Base-by-base conservation (phyloP, 768 basidiomycete genomes). In the Obba rivulosa region DNA sequence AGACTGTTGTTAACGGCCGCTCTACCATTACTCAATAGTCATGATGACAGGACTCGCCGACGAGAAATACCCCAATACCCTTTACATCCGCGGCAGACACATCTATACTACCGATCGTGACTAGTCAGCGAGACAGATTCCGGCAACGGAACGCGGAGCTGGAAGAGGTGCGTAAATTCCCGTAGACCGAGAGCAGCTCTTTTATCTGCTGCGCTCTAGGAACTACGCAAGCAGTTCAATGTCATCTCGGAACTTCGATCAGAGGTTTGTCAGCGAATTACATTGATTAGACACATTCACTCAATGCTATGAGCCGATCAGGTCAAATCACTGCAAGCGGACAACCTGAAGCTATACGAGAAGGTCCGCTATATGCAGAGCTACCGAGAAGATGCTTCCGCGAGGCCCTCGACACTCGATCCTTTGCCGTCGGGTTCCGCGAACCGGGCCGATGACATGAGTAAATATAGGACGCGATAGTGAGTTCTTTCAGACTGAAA, bases 361-460 rank as follows among this genome's bases (percentile, higher is more conserved):
- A 99, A 98, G 72, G 94, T 98, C 44, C 83, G 94, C 52, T 98
- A 98, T 64, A 96, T 97, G 85, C 94, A 98, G 65, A 91, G 87
- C 52, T 99, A 98, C 60, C 79, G 89, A 16, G 89, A 92, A 61
- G 87, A 90, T 34, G 69, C 77, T 24, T 66, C 69, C 5, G 37
- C 53, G 34, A 72, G 80, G 35, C 75, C 71, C 16, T 79, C 81
- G 20, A 85, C 87, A 55, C 74, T 86, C 43, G 83, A 83, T 58
- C 86, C 84, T 11, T 66, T 87, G 2, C 85, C 87, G 2, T 60
- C 68, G 1, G 64, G 63, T 61, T 37, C 70, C 22, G 69, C 70
- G 21, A 68, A 66, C 34, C 57, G 62, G 54, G 48, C 74, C 62
- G 87, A 86, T 56, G 90, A 91, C 57, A 81, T 98, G 64, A 85